A percentile compares a stretch with the other conserved stretches of the same genome.
Conservation (phyloP, 148 eudicot species). For the Polygonum maritimum region DNA sequence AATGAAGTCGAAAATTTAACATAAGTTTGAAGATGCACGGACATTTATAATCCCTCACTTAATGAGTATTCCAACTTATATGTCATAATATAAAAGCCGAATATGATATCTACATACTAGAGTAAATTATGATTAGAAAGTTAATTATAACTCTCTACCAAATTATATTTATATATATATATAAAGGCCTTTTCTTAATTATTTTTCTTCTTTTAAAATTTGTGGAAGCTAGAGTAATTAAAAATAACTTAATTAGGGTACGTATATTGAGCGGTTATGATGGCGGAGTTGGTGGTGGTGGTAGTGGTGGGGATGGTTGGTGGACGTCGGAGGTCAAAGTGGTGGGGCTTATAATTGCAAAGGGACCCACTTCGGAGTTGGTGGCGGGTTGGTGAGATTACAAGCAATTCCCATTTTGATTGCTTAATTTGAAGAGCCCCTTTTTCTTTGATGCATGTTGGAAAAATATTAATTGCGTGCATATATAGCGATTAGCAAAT, state of each 20-base stretch:
- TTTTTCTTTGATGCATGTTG: not conserved
- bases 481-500: not conserved
- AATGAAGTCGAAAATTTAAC: not conserved
- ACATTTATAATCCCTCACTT: not conserved
- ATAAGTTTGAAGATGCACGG: no score
- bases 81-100: no score
- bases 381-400: conserved; percentile 2
- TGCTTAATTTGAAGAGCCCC: no score
- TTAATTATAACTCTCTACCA: not conserved
- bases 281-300: conserved; percentile 9
- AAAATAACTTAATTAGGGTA: no score
- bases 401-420: not conserved
- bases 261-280: conserved; percentile 18
- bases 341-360: not conserved
- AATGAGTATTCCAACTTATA: no score
- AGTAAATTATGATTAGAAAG: no score
- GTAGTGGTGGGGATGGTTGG: not conserved
- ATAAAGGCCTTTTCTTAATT: no score
- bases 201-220: no score
- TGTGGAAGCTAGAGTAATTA: not conserved
- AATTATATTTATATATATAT: not conserved
- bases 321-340: not conserved
- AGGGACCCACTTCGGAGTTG: not conserved
- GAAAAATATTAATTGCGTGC: not conserved
- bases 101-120: no score